Evolutionary conservation across 1,139 yeast genomes (phyloP).

Genomic region (Geotrichum phurueaensis): DNA sequence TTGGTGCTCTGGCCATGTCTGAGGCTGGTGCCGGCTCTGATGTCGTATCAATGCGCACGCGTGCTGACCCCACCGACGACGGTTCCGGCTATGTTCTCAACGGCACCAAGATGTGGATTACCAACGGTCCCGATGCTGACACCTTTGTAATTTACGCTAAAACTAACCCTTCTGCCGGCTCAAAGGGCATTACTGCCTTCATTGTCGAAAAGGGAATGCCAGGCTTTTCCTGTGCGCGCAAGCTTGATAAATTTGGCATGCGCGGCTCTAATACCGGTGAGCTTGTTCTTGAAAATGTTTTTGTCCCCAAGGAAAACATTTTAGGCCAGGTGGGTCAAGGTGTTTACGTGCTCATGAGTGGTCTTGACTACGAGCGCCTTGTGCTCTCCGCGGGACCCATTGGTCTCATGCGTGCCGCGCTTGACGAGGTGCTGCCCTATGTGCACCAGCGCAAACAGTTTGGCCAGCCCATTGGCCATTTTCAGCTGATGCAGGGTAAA

Average conservation of each 20-base stretch:
- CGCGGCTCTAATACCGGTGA: slow-evolving; percentile 36
- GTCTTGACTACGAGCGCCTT: slow-evolving; percentile 33
- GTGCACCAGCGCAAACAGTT: slow-evolving; percentile 34
- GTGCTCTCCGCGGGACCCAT: slow-evolving; percentile 35
- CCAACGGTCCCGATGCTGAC: slow-evolving; percentile 37
- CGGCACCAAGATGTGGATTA: slow-evolving; percentile 38
- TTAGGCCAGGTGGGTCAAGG: slow-evolving; percentile 32
- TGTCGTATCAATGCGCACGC: slow-evolving; percentile 34
- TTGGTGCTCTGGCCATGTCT: slow-evolving; percentile 36
- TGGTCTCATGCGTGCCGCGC: slow-evolving; percentile 34
- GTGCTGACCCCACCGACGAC: slow-evolving; percentile 30
- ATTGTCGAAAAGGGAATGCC: slow-evolving; percentile 31
- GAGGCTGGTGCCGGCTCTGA: slow-evolving; percentile 36
- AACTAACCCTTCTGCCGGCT: slow-evolving; percentile 33
- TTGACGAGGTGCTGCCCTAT: slow-evolving; percentile 34
- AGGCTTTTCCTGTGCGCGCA: slow-evolving; percentile 32
- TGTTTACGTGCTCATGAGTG: slow-evolving; percentile 34
- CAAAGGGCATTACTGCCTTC: slow-evolving; percentile 34
- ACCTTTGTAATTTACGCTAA: slow-evolving; percentile 34
- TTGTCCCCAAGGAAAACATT: slow-evolving; percentile 33
- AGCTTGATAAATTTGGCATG: slow-evolving; percentile 35
- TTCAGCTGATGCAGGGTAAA: slow-evolving; percentile 34
- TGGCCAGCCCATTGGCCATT: slow-evolving; percentile 34
- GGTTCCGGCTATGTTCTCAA: slow-evolving; percentile 33
- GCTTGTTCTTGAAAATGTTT: slow-evolving; percentile 33